These are phyloP conservation scores for Calocybe indica DNA, from an alignment of 768 basidiomycete genomes.

Conservation along the genomic window DNA sequence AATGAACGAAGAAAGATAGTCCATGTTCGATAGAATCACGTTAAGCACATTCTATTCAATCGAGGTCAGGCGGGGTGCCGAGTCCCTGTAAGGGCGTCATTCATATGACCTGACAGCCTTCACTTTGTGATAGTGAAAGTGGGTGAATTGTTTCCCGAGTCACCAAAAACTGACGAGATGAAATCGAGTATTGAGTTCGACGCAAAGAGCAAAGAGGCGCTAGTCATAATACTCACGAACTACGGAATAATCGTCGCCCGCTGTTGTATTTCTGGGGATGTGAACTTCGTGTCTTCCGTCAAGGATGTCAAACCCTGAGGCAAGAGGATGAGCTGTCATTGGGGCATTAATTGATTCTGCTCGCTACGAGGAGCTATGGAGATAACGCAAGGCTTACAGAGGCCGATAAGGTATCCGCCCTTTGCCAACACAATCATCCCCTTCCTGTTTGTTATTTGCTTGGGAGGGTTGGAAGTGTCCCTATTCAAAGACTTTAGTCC, in stretches of 20 bases:
- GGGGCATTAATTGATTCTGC: too few species aligned
- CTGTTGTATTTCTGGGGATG: slow-evolving; percentile 25
- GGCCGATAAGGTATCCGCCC: slow-evolving; percentile 19
- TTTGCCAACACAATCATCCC: slow-evolving; percentile 39
- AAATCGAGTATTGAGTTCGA: slow-evolving; percentile 4
- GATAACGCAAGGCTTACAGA: slow-evolving; percentile 15
- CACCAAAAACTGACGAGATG: slow-evolving; percentile 20
- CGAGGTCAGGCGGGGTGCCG: too few species aligned
- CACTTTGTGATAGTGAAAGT: slow-evolving; percentile 36
- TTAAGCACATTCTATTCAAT: too few species aligned
- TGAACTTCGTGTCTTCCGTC: slow-evolving; percentile 23
- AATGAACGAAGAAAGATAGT: too few species aligned
- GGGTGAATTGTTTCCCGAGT: slow-evolving; percentile 32
- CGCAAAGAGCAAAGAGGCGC: not conserved
- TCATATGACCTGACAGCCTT: slow-evolving; percentile 8
- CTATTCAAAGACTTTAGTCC: slow-evolving; percentile 14
- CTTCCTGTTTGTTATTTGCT: slow-evolving; percentile 39
- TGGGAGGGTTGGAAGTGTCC: slow-evolving; percentile 34
- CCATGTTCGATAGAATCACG: too few species aligned
- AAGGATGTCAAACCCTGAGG: slow-evolving; percentile 29
- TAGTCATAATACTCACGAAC: slow-evolving; percentile 27
- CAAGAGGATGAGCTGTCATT: slow-evolving; percentile 22
- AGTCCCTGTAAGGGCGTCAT: not conserved
- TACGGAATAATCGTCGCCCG: slow-evolving; percentile 29
- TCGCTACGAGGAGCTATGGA: too few species aligned